phyloP scores from a whole-genome alignment of 129 eudicot genomes.

The Tanacetum coccineum region DNA sequence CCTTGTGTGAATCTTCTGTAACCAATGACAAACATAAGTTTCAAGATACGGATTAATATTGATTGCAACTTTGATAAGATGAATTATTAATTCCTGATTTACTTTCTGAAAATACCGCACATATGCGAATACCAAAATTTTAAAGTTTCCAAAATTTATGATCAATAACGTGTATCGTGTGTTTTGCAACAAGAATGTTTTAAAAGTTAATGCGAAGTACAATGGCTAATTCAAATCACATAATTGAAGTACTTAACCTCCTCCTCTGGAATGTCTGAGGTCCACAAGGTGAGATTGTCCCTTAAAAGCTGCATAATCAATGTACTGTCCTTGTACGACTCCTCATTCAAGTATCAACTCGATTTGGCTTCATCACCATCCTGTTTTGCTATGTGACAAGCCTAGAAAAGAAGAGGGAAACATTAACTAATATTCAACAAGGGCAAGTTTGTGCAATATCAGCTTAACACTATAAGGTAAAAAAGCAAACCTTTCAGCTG shows the following conservation, averaged over 20 bases:
- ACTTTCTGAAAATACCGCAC: not conserved
- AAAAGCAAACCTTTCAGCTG: conserved; percentile 49
- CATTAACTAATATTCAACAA: not conserved
- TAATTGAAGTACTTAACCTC: conserved; percentile 30
- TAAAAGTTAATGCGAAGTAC: not conserved
- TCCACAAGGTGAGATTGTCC: conserved; percentile 62
- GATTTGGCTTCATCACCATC: conserved; percentile 58
- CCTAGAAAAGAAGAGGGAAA: conserved; percentile 20
- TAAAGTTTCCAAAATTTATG: not conserved
- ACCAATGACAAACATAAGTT: not conserved
- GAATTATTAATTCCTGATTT: not conserved
- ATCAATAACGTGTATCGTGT: not conserved
- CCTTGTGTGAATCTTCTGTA: conserved; percentile 29
- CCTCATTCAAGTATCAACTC: conserved; percentile 56
- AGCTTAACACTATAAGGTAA: not conserved
- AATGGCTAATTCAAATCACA: not conserved
- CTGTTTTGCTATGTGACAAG: conserved; percentile 53
- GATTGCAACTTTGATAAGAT: not conserved
- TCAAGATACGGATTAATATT: not conserved
- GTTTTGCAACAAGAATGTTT: not conserved
- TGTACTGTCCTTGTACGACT: conserved; percentile 58
- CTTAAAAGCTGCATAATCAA: conserved; percentile 54
- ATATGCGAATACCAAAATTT: not conserved
- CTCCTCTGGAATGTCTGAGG: conserved; percentile 54
- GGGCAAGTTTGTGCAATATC: conserved; percentile 2